Evolutionary conservation across 2,329 filamentous ascomycete species (phyloP).

Genomic region (Nannizzia gypsea): DNA sequence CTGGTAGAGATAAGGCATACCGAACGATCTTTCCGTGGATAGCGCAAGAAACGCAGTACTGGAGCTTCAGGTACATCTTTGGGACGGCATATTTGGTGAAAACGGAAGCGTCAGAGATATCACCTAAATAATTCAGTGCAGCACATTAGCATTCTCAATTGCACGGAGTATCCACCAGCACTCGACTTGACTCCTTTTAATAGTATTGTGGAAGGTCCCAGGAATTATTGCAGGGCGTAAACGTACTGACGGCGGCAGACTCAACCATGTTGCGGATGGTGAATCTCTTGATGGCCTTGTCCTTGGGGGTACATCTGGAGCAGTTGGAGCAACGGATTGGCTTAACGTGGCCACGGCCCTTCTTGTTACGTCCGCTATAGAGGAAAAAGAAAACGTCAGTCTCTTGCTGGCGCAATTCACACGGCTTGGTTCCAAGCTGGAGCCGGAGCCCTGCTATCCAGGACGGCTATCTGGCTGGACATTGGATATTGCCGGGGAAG

Average conservation of each 20-base stretch:
- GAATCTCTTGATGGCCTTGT: constrained; percentile 99
- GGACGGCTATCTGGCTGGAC: no score
- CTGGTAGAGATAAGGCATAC: constrained; percentile 47
- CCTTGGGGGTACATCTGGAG: constrained; percentile 90
- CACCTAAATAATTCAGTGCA: constrained; percentile 53
- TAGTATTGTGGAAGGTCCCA: no score
- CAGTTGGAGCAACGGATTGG: constrained; percentile 90
- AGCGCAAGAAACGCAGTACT: constrained; percentile 99
- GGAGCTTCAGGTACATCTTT: constrained; percentile 99
- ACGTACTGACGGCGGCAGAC: constrained; percentile 98
- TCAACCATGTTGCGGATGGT: constrained; percentile 99
- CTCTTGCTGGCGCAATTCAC: neutral
- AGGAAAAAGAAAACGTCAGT: constrained; percentile 4
- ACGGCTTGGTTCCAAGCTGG: neutral
- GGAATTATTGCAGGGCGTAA: constrained; percentile 7
- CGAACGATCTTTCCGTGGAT: constrained; percentile 99
- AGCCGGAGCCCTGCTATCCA: neutral
- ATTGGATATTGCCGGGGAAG: constrained; percentile 5
- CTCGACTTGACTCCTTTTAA: neutral
- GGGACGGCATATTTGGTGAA: constrained; percentile 98
- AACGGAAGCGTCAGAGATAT: constrained; percentile 99
- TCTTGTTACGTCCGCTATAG: constrained; percentile 93
- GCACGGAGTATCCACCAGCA: no score
- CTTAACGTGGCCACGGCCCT: constrained; percentile 99
- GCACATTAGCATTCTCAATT: neutral